Base-by-base conservation (phyloP, 208 protist species). In the Trypanosoma grayi region DNA sequence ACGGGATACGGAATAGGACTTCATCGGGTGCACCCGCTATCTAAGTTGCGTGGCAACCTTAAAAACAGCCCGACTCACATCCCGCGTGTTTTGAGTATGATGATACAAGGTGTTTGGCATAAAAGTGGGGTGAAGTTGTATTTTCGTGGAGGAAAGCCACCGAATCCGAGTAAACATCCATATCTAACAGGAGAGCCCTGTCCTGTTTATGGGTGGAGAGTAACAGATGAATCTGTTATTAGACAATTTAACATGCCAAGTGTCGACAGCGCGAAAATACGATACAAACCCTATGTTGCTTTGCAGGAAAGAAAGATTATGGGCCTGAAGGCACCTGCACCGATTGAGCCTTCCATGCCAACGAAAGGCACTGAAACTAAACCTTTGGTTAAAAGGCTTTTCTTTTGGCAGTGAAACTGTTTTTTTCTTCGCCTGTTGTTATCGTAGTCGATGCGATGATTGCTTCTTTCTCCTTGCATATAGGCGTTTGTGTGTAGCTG, bases 61-160 rank as follows among this genome's bases (percentile, higher is more conserved):
- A 73, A 77, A 16, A 75, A 78, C 10, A 72, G 53, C 39, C 76
- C 70, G 9, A 73, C 47, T 18, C 73, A 93, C 60, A 70, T 93
- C 13, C 89, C 89, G 1, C 80, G 89, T 27, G 85, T 95, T 20
- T 56, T 95, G 14, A 80, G 50, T 27, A 95, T 93, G 85, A 93
- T 95, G 85, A 91, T 93, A 70, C 89, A 95, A 62, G 89, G 89
- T 51, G 83, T 92, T 39, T 93, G 85, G 84, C 89, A 95, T 71
- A 95, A 95, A 59, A 93, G 85, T 58, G 89, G 89, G 13, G 81
- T 77, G 8, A 92, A 93, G 60, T 61, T 95, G 4, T 95, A 95
- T 66, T 95, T 93, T 70, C 71, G 85, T 27, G 89, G 89, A 24
- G 89, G 89, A 18, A 95, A 95, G 54, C 89, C 89, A 9, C 89